phyloP scores from a whole-genome alignment of 2,329 filamentous ascomycete genomes.

The Colletotrichum gloeosporioides region DNA sequence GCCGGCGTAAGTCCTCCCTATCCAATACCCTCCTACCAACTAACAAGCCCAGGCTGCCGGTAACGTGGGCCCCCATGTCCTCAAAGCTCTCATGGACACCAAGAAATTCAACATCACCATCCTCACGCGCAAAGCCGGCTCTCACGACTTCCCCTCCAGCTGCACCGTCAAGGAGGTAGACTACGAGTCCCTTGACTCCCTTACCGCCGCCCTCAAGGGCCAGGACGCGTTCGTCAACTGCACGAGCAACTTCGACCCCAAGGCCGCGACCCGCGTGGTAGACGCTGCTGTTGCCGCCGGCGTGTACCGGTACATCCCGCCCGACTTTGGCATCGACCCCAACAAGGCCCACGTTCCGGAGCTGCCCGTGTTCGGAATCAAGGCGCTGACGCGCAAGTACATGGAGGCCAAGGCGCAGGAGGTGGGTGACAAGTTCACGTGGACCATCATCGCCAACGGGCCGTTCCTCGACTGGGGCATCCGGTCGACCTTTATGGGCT shows the following conservation, averaged over 20 bases:
- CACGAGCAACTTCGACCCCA: slow-evolving; percentile 33
- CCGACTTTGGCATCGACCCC: slow-evolving; percentile 56
- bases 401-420: slow-evolving; percentile 29
- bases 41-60: slow-evolving; percentile 31
- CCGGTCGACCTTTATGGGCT: slow-evolving; percentile 23
- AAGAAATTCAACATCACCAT: slow-evolving; percentile 53
- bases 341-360: slow-evolving; percentile 13
- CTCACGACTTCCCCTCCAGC: slow-evolving; percentile 33
- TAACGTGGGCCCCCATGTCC: slow-evolving; percentile 35
- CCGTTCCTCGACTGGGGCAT: slow-evolving; percentile 35
- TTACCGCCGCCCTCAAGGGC: slow-evolving; percentile 56
- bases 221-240: slow-evolving; percentile 60
- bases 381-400: slow-evolving; percentile 19
- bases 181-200: slow-evolving; percentile 51
- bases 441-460: slow-evolving; percentile 32
- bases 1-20: slow-evolving; percentile 32
- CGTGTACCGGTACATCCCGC: slow-evolving; percentile 66
- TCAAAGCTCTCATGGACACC: slow-evolving; percentile 34
- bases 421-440: slow-evolving; percentile 25
- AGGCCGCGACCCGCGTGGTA: slow-evolving; percentile 50
- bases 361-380: slow-evolving; percentile 25
- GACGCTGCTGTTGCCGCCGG: slow-evolving; percentile 65
- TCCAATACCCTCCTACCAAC: neutral
- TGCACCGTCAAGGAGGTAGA: slow-evolving; percentile 52
- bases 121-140: slow-evolving; percentile 54